Conservation (phyloP, 2,329 filamentous ascomycete species). For the Penicillium oxalicum region DNA sequence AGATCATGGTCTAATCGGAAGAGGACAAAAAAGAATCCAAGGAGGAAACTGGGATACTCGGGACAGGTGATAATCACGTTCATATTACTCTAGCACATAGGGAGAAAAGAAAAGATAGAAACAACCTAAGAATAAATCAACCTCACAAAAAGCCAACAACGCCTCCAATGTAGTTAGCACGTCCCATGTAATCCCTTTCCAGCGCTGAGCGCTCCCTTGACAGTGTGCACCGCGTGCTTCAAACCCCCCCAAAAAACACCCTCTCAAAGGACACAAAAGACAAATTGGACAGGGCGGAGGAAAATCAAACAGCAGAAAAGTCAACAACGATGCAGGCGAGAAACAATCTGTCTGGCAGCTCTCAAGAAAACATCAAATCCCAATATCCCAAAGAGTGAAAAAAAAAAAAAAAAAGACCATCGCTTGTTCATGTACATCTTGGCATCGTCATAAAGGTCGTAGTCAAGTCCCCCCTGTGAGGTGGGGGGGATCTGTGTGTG, state of each 20-base stretch:
- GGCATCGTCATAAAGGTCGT: conserved; percentile 36
- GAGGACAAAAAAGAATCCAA: too few species aligned
- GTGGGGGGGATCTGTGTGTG: too few species aligned
- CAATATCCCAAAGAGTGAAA: conserved; percentile 27
- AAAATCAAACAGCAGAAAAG: too few species aligned
- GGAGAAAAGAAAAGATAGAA: too few species aligned
- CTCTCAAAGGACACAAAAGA: too few species aligned
- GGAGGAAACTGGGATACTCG: too few species aligned
- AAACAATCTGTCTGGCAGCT: conserved; percentile 4
- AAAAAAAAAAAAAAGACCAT: conserved; percentile 14
- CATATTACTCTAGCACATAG: too few species aligned
- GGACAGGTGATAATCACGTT: too few species aligned
- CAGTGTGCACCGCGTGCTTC: too few species aligned
- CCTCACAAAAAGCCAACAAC: conserved; percentile 19
- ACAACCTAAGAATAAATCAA: not conserved
- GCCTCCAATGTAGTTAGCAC: conserved; percentile 15
- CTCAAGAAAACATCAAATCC: conserved; percentile 5
- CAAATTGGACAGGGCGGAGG: too few species aligned
- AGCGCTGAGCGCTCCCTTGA: not conserved
- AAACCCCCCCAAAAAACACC: too few species aligned
- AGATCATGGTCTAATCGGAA: too few species aligned
- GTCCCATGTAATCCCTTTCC: conserved; percentile 1
- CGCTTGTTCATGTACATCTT: conserved; percentile 37
- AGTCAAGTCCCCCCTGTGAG: conserved; percentile 20
- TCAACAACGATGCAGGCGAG: not conserved